Conservation (phyloP, 352 stramenopile species). For the Pythium apleroticum region DNA sequence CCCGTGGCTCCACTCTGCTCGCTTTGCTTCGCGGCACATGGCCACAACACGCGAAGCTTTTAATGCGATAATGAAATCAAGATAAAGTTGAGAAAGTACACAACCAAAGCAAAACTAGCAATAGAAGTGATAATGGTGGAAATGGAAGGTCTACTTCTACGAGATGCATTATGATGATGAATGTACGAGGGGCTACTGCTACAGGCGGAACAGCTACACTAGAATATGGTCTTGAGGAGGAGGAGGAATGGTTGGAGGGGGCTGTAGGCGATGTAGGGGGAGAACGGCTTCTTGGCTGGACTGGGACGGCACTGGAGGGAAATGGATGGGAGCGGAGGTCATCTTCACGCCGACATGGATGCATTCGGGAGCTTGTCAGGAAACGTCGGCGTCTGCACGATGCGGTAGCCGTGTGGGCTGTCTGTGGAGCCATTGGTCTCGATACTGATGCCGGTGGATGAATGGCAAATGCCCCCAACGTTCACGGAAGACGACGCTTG, state of each 20-base stretch:
- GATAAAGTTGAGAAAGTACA: background rate
- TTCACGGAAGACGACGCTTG: constrained; percentile 8
- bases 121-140: too few species aligned
- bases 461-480: background rate
- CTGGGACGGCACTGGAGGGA: background rate
- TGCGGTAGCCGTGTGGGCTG: constrained; percentile 47
- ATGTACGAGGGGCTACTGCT: background rate
- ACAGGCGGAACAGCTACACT: constrained; percentile 2
- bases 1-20: too few species aligned
- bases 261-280: background rate
- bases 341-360: constrained; percentile 28
- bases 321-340: background rate
- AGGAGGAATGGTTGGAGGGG: background rate
- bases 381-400: constrained; percentile 65
- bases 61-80: too few species aligned
- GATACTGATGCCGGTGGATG: constrained; percentile 22
- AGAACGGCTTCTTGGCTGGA: background rate
- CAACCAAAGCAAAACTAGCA: too few species aligned
- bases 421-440: constrained; percentile 31
- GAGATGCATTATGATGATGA: background rate
- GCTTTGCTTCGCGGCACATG: too few species aligned
- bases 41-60: too few species aligned
- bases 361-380: constrained; percentile 37
- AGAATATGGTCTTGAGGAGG: background rate
- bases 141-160: background rate